Evolutionary conservation across 2,329 filamentous ascomycete species (phyloP).

Genomic region (Spiromastix sp.): DNA sequence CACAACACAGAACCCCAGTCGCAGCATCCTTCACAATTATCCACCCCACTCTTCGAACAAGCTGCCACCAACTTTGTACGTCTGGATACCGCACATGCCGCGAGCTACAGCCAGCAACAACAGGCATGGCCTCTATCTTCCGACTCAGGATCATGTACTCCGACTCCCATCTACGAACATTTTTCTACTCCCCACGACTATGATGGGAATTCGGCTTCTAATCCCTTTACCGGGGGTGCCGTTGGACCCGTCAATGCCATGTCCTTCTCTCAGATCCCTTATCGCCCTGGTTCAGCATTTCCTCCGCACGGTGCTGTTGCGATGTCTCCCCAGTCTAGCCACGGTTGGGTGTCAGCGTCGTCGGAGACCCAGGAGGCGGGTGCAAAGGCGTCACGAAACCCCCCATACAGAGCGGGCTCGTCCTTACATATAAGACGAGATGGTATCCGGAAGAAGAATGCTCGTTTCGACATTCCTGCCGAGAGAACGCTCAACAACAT

Average conservation of each 20-base stretch:
- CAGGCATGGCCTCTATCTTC: conserved; percentile 54
- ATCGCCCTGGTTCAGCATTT: conserved; percentile 42
- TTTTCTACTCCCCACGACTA: conserved; percentile 45
- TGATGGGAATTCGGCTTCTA: conserved; percentile 32
- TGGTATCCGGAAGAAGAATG: conserved; percentile 97
- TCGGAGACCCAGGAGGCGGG: conserved; percentile 39
- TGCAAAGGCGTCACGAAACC: conserved; percentile 51
- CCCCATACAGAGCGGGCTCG: conserved; percentile 61
- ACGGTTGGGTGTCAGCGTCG: conserved; percentile 43
- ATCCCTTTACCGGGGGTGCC: conserved; percentile 32
- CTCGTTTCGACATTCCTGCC: conserved; percentile 89
- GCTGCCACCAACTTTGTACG: conserved; percentile 30
- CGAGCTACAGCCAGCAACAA: conserved; percentile 26
- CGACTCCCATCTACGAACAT: conserved; percentile 60
- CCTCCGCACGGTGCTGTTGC: conserved; percentile 38
- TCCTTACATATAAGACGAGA: conserved; percentile 65
- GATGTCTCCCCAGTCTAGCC: conserved; percentile 53
- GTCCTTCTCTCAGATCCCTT: conserved; percentile 29
- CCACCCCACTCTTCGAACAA: conserved; percentile 40
- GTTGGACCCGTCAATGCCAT: conserved; percentile 31
- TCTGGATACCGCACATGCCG: conserved; percentile 19
- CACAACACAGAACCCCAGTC: conserved; percentile 32
- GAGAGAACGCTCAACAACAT: conserved; percentile 93
- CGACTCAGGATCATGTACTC: conserved; percentile 61
- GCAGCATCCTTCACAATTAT: conserved; percentile 31